Evolutionary conservation across 441 rosid genomes (phyloP).

Genomic region (Euphorbia schlechtendalii): DNA sequence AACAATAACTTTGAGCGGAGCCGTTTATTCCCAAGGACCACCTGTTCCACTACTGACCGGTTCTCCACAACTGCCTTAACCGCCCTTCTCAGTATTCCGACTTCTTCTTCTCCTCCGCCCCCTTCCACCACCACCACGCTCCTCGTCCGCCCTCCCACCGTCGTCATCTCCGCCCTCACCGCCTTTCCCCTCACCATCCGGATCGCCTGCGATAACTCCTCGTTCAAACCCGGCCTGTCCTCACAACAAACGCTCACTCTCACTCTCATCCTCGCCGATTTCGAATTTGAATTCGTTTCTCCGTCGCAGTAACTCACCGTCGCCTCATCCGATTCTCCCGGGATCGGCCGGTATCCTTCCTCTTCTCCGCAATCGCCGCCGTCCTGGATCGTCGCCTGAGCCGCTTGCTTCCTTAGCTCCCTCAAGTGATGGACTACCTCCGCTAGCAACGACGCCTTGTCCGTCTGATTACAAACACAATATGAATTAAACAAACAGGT

Average conservation of each 20-base stretch:
- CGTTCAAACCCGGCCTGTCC: conserved; percentile 44
- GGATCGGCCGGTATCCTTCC: conserved; percentile 24
- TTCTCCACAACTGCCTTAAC: conserved; percentile 35
- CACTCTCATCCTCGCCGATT: no score
- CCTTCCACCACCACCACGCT: conserved; percentile 36
- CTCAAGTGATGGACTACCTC: conserved; percentile 71
- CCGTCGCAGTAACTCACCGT: conserved; percentile 22
- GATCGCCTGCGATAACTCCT: conserved; percentile 34
- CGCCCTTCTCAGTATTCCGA: conserved; percentile 27
- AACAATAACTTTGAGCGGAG: conserved; percentile 22
- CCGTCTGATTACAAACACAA: conserved; percentile 54
- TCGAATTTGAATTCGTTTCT: conserved; percentile 10
- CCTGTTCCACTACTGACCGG: conserved; percentile 27
- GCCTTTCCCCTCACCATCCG: conserved; percentile 30
- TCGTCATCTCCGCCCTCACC: conserved; percentile 45
- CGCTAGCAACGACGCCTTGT: conserved; percentile 83
- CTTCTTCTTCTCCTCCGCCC: conserved; percentile 23
- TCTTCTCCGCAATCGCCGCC: conserved; percentile 16
- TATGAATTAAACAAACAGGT: no score
- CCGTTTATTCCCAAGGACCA: conserved; percentile 24
- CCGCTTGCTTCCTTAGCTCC: conserved; percentile 46
- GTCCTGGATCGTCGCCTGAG: conserved; percentile 20
- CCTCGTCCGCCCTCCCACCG: conserved; percentile 45
- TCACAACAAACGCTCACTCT: conserved; percentile 45
- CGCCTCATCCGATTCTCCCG: conserved; percentile 43